Evolutionary conservation across 352 stramenopile genomes (phyloP), one percentile per base, ranked within the genome.

Genomic region (Globisporangium rhizosaccharum): DNA sequence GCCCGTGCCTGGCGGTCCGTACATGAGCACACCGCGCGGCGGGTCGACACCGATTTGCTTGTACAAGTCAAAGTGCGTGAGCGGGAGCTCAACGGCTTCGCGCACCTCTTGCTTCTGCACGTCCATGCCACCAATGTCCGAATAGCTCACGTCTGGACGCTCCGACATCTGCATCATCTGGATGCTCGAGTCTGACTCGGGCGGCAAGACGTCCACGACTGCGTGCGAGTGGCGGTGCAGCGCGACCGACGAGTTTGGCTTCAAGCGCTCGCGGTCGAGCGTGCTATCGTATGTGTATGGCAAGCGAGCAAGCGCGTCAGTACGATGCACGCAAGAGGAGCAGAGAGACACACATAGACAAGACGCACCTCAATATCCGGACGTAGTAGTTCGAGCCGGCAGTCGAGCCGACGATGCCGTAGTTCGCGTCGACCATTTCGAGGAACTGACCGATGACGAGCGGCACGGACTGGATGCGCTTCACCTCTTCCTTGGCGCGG

Each of bases 361-460:
- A 46, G 9, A 25, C 54, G 33, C 15, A 61, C 56, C 56, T 65
- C 45, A 99, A 78, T 76, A 99, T 98, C 53, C 97, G 84, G 50
- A 99, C 97, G 71, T 99, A 99, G 72, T 99, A 99, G 71, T 98
- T 99, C 53, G 93, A 98, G 44, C 97, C 97, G 6, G 96, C 96
- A 0, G 96, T 99, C 51, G 87, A 98, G 53, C 88, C 87, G 20
- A 99, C 96, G 66, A 99, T 99, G 56, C 97, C 97, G 71, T 99
- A 99, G 79, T 99, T 98, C 57, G 96, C 93, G 76, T 99, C 97
- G 65, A 99, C 98, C 96, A 99, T 99, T 79, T 99, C 97, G 51
- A 99, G 96, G 68, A 99, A 99, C 80, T 99, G 97, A n/a, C 97
- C 98, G 62, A 99, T 99, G 9, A 99, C 97, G 7, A 99, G 82